Evolutionary conservation across 495 filamentous ascomycete species (phyloP).

Genomic region (Lasiosphaeria miniovina): DNA sequence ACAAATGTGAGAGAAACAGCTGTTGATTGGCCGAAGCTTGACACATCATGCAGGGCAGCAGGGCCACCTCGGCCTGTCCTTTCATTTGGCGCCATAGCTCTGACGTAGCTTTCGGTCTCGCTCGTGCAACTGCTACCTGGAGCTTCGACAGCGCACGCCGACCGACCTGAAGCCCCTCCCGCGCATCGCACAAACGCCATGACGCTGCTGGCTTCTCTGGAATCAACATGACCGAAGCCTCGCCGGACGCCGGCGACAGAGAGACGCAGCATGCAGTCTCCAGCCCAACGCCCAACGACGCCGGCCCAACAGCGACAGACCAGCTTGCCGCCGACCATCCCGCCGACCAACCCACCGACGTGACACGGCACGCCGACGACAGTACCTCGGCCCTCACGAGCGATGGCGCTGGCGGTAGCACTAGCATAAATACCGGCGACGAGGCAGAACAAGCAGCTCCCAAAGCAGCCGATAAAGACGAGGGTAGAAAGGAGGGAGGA

Average conservation of each 20-base stretch:
- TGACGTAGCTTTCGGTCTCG: slow-evolving; percentile 23
- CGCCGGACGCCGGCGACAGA: slow-evolving; percentile 39
- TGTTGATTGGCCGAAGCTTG: slow-evolving; percentile 25
- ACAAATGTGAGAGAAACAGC: slow-evolving; percentile 16
- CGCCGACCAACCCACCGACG: neutral
- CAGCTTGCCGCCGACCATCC: neutral
- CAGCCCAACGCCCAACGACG: slow-evolving; percentile 7
- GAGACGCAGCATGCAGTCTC: slow-evolving; percentile 14
- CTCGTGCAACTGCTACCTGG: slow-evolving; percentile 14
- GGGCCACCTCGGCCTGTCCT: slow-evolving; percentile 5
- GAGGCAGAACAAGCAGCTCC: neutral
- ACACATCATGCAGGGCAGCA: slow-evolving; percentile 8
- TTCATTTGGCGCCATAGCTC: slow-evolving; percentile 9
- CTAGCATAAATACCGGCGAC: neutral
- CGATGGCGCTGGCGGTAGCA: neutral
- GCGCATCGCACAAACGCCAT: slow-evolving; percentile 20
- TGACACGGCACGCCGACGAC: neutral
- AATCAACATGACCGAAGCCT: slow-evolving; percentile 45
- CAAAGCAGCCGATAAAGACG: slow-evolving; percentile 8
- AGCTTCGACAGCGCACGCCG: neutral
- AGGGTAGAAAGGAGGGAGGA: slow-evolving; percentile 10
- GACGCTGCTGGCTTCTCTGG: slow-evolving; percentile 19
- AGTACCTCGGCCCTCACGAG: neutral
- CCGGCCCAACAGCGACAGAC: neutral
- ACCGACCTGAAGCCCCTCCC: neutral